Evolutionary conservation across 441 rosid species (phyloP), one percentile per base, ranked within the genome.

Genomic region (Breynia disticha): DNA sequence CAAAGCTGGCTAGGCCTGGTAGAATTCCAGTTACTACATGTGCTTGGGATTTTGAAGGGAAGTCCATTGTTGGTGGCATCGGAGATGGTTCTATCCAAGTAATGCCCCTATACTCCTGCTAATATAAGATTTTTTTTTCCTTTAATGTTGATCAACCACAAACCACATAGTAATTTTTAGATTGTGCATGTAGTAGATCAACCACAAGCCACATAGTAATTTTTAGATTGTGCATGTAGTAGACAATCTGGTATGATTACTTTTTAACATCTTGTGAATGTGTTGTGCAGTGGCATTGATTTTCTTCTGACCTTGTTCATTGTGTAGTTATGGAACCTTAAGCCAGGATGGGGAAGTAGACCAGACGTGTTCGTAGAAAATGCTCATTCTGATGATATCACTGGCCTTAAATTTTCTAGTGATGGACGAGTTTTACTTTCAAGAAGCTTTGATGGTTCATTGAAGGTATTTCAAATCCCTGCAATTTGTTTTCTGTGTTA

Each of bases 281-380:
- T 42, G 11, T 32, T 38, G 17, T n/a, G 24, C 38, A 8, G 24
- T 32, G 32, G 20, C 17, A 35, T n/a, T 52, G 11, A 5, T 52
- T 6, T 35, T 0, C 4, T 14, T 52, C 44, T 19, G 12, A 8
- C 16, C 12, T 19, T 50, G 43, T 22, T 3, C 39, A 14, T 50
- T 35, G 58, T 57, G 54, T 72, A 91, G 99, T 61, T 86, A 57
- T 93, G 97, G 99, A 89, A 79, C 69, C 88, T 84, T 54, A 86
- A 93, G 77, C 90, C 95, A 0, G 99, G 97, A 62, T 89, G 99
- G 97, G 99, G 97, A 73, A 93, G 96, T 76, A 77, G 97, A 72
- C 99, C 97, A 0, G 96, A 93, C 67, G 61, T 86, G 56, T 68
- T 77, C 20, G 74, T 86, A 48, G 93, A 82, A 61, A 83, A 84